Evolutionary conservation across 768 basidiomycete genomes (phyloP).

Genomic region (Amyloporia xantha): DNA sequence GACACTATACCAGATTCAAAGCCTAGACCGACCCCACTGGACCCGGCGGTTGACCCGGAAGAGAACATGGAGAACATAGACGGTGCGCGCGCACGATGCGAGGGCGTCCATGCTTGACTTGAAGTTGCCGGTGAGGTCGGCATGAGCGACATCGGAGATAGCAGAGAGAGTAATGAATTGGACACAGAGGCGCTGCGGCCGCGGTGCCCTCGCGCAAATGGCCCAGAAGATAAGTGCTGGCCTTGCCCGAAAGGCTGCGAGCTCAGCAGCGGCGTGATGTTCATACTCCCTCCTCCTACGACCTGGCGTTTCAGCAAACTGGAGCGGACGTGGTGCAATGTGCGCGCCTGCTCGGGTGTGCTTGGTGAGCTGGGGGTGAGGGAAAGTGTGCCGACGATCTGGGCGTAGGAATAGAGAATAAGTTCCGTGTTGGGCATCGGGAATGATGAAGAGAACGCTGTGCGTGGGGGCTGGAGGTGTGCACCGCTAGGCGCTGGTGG

Average conservation of each 20-base stretch:
- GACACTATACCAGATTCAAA: constrained; percentile 9
- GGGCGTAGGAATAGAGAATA: too few species aligned
- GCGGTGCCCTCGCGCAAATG: constrained; percentile 32
- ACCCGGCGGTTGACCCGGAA: constrained; percentile 5
- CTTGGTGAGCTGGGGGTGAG: too few species aligned
- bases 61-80: constrained; percentile 16
- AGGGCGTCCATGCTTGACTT: constrained; percentile 10
- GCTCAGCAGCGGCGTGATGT: constrained; percentile 50
- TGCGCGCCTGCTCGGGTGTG: too few species aligned
- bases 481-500: too few species aligned
- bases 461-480: too few species aligned
- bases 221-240: background rate
- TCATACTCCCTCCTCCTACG: constrained; percentile 80
- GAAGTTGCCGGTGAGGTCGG: constrained; percentile 10
- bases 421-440: too few species aligned
- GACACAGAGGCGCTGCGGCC: constrained; percentile 47
- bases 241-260: constrained; percentile 7
- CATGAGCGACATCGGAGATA: too few species aligned
- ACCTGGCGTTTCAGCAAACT: too few species aligned
- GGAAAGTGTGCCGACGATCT: too few species aligned
- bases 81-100: constrained; percentile 19
- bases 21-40: constrained; percentile 26
- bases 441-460: too few species aligned
- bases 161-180: constrained; percentile 37
- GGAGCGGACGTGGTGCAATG: too few species aligned